Conservation (phyloP, 768 basidiomycete genomes). For the Termitomyces sp. region DNA sequence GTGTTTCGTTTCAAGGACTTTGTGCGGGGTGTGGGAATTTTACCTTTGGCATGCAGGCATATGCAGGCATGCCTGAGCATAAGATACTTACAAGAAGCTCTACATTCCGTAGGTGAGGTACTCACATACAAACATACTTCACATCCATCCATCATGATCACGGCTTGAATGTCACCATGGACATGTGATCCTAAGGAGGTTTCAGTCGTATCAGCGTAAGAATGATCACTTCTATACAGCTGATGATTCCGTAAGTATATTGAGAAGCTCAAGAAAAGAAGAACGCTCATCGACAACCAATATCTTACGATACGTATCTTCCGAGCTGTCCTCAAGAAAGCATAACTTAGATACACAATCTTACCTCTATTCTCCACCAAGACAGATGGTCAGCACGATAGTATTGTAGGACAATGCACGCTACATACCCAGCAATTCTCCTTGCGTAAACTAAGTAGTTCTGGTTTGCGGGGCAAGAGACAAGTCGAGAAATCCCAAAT, state of each 20-base stretch:
- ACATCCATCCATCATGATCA: background rate
- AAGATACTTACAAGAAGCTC: too few relatives aligned
- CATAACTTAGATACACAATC: background rate
- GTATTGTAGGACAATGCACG: background rate
- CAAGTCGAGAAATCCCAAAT: background rate
- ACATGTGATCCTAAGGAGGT: background rate
- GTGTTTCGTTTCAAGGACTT: too few relatives aligned
- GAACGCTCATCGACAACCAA: background rate
- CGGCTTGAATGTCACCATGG: background rate
- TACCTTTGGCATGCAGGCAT: too few relatives aligned
- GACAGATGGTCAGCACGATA: background rate
- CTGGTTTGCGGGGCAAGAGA: background rate
- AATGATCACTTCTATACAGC: too few relatives aligned
- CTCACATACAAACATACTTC: too few relatives aligned
- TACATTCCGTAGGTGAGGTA: too few relatives aligned
- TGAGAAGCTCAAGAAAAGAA: background rate
- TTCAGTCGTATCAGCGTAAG: too few relatives aligned
- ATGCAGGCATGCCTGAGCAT: too few relatives aligned
- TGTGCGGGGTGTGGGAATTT: too few relatives aligned
- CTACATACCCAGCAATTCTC: background rate
- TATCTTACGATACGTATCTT: background rate
- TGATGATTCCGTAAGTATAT: background rate
- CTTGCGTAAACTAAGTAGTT: too few relatives aligned
- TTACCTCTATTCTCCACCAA: background rate
- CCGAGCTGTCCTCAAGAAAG: background rate